Evolutionary conservation across 768 basidiomycete genomes (phyloP).

Genomic region (Lactifluus piperatus): DNA sequence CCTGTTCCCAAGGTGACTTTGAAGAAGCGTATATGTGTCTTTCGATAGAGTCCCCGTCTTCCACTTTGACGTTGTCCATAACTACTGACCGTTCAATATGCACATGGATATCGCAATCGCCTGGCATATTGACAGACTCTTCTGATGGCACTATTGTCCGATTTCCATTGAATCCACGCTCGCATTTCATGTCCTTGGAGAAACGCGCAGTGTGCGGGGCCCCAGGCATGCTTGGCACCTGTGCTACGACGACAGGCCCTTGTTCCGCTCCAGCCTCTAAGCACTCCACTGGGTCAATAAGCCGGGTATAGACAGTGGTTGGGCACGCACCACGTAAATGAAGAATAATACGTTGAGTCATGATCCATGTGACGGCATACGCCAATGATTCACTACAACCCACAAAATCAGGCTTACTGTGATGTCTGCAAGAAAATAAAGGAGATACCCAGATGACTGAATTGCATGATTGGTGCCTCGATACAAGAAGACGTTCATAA

Average conservation of each 20-base stretch:
- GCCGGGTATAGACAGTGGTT: background rate
- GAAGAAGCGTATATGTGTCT: too few species aligned
- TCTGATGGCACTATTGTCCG: too few species aligned
- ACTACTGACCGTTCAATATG: too few species aligned
- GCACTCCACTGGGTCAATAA: background rate
- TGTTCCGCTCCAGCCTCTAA: background rate
- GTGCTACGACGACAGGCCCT: background rate
- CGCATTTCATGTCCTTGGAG: too few species aligned
- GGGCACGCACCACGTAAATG: conserved; percentile 27
- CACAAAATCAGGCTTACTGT: background rate
- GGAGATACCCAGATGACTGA: conserved; percentile 21
- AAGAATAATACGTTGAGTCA: conserved; percentile 30
- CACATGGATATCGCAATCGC: too few species aligned
- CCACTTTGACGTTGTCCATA: too few species aligned
- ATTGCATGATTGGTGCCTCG: conserved; percentile 15
- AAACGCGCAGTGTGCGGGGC: too few species aligned
- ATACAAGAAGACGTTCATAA: conserved; percentile 25
- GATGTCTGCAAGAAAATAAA: background rate
- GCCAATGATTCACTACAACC: conserved; percentile 26
- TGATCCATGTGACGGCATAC: conserved; percentile 30
- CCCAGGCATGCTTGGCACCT: too few species aligned
- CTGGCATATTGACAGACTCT: too few species aligned
- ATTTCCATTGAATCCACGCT: too few species aligned
- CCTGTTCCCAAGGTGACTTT: too few species aligned
- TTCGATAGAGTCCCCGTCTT: too few species aligned